phyloP scores from a whole-genome alignment of 352 stramenopile species.

The Globisporangium echinulatum region DNA sequence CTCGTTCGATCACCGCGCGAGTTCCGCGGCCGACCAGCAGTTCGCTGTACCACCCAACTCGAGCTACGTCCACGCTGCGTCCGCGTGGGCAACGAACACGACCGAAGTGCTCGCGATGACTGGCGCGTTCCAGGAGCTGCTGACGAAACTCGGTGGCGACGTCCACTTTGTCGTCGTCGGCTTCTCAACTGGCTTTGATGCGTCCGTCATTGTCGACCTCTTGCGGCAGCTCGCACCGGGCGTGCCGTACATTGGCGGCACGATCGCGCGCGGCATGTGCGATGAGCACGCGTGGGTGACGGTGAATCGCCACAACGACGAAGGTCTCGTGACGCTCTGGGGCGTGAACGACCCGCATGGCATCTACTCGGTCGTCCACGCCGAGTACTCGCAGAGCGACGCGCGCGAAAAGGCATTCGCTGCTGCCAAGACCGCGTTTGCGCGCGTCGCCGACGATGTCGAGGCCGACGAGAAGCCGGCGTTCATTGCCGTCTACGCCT shows the following conservation, averaged over 20 bases:
- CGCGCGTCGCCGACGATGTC: constrained; percentile 42
- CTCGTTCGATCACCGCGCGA: constrained; percentile 34
- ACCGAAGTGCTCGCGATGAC: constrained; percentile 71
- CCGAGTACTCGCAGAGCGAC: constrained; percentile 75
- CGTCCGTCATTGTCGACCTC: constrained; percentile 62
- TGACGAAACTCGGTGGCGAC: constrained; percentile 70
- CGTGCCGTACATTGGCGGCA: constrained; percentile 80
- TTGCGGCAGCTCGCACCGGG: constrained; percentile 69
- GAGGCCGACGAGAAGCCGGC: constrained; percentile 65
- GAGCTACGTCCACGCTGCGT: constrained; percentile 64
- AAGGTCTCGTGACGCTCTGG: constrained; percentile 79
- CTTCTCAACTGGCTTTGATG: constrained; percentile 79
- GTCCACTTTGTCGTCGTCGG: constrained; percentile 83
- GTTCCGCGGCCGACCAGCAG: constrained; percentile 30
- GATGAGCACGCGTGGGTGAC: constrained; percentile 86
- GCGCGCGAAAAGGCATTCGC: constrained; percentile 74
- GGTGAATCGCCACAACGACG: constrained; percentile 79
- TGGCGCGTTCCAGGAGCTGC: constrained; percentile 67
- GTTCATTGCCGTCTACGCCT: constrained; percentile 79
- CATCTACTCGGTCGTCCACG: constrained; percentile 76
- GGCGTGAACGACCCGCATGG: constrained; percentile 81
- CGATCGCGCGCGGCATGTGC: constrained; percentile 79
- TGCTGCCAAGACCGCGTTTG: constrained; percentile 57
- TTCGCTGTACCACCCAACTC: constrained; percentile 37
- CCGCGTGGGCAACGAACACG: constrained; percentile 67